Conservation (phyloP, 192 early-diverging fungal species). For the Backusella psychrophila region DNA sequence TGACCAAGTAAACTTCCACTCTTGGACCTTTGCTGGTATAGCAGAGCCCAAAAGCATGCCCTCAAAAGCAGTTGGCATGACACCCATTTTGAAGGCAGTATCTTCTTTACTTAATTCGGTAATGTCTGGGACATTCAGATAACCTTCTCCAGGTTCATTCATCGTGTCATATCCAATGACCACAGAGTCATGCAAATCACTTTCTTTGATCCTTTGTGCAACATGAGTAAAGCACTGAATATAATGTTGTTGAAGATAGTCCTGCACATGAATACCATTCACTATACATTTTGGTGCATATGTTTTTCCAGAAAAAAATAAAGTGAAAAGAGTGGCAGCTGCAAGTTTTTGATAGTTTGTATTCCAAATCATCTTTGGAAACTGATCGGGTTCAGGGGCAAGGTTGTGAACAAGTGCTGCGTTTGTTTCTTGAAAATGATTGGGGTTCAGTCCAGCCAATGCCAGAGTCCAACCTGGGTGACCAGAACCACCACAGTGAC, state of each 20-base stretch:
- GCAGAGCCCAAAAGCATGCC: constrained; percentile 51
- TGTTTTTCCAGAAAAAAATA: constrained; percentile 48
- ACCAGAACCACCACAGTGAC: constrained; percentile 57
- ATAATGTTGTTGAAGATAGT: constrained; percentile 56
- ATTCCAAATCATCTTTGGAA: constrained; percentile 60
- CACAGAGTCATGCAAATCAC: constrained; percentile 40
- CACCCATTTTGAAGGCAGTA: constrained; percentile 44
- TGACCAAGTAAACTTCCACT: constrained; percentile 48
- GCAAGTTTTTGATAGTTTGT: constrained; percentile 60
- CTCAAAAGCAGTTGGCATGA: constrained; percentile 54
- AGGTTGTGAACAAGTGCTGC: constrained; percentile 56
- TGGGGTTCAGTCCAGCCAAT: constrained; percentile 49
- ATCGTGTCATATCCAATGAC: constrained; percentile 57
- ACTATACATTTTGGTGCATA: constrained; percentile 50
- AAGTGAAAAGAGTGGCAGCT: constrained; percentile 53
- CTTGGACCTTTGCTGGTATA: constrained; percentile 39
- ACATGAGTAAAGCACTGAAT: constrained; percentile 43
- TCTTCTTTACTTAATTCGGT: constrained; percentile 39
- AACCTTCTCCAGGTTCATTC: constrained; percentile 57
- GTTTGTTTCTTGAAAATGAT: constrained; percentile 40
- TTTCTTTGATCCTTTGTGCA: constrained; percentile 38
- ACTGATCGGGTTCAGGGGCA: constrained; percentile 41
- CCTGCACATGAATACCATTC: constrained; percentile 52
- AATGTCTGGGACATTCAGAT: constrained; percentile 42
- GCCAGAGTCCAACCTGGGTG: constrained; percentile 54